A percentile compares a stretch with the other conserved stretches of the same genome.
phyloP scores from a whole-genome alignment of 768 basidiomycete genomes.

The Kwoniella sp. region DNA sequence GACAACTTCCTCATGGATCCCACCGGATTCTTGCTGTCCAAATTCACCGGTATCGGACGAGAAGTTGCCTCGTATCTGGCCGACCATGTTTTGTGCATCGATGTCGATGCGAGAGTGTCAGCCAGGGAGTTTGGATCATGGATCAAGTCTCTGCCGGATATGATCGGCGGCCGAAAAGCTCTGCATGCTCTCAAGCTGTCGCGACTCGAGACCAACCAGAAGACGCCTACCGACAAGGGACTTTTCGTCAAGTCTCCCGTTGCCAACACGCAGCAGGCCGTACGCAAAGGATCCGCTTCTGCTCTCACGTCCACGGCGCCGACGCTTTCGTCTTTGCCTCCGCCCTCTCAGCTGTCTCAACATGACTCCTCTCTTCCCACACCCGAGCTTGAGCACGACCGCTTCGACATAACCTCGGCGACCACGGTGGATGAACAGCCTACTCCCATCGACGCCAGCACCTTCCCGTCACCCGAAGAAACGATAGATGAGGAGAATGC shows the following conservation, averaged over 20 bases:
- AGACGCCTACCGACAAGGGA: conserved; percentile 18
- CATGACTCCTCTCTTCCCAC: conserved; percentile 20
- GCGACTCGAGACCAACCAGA: conserved; percentile 22
- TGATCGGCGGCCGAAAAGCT: conserved; percentile 61
- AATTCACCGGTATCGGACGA: conserved; percentile 69
- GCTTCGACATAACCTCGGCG: conserved; percentile 38
- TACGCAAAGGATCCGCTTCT: conserved; percentile 41
- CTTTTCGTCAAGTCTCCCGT: conserved; percentile 44
- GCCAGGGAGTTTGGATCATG: conserved; percentile 85
- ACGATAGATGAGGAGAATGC: conserved; percentile 10
- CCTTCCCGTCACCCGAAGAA: conserved; percentile 33
- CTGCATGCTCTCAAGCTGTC: conserved; percentile 42
- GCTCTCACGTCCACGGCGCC: conserved; percentile 43
- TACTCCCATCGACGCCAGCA: conserved; percentile 31
- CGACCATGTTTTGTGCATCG: conserved; percentile 76
- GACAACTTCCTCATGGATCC: conserved; percentile 76
- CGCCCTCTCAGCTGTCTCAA: conserved; percentile 20
- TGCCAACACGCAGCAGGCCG: conserved; percentile 22
- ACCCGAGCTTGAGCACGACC: conserved; percentile 36
- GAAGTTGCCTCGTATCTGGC: conserved; percentile 86
- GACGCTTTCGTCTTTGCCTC: conserved; percentile 25
- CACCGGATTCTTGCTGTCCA: conserved; percentile 79
- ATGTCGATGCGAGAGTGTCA: conserved; percentile 69
- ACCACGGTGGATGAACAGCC: conserved; percentile 42
- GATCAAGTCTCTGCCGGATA: conserved; percentile 76